Conservation (phyloP, 176 grass and related monocot species). For the Echinochloa phyllopogon region DNA sequence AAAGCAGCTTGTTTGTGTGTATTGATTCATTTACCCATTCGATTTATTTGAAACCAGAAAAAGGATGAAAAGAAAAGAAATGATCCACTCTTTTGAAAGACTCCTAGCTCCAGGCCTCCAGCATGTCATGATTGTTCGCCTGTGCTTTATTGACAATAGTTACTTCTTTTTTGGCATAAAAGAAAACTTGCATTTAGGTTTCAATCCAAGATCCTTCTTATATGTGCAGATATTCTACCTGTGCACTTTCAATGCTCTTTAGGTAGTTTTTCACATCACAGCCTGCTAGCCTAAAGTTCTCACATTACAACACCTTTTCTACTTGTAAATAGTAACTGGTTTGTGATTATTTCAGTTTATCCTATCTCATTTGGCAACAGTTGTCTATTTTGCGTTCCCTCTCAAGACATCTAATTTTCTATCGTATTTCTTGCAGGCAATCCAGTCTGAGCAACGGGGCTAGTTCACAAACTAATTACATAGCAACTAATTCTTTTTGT, state of each 20-base stretch:
- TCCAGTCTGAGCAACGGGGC: neutral
- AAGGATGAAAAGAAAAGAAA: conserved; percentile 6
- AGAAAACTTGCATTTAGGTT: neutral
- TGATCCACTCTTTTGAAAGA: neutral
- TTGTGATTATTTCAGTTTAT: conserved; percentile 3
- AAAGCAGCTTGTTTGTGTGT: neutral
- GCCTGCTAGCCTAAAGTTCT: neutral
- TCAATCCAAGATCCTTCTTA: neutral
- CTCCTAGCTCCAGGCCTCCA: neutral
- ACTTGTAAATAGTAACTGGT: neutral
- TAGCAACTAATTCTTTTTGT: conserved; percentile 21
- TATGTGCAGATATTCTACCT: neutral
- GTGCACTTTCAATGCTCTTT: neutral
- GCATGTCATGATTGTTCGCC: neutral
- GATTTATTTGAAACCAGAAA: conserved; percentile 4
- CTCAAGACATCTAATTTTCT: neutral
- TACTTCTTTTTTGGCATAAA: neutral
- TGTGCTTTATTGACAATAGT: neutral
- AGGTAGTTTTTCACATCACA: neutral
- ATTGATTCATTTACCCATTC: neutral
- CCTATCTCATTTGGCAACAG: neutral
- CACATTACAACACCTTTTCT: neutral
- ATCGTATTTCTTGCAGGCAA: conserved; percentile 42
- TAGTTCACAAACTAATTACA: neutral
- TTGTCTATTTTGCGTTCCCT: conserved; percentile 14